Conservation (phyloP, 306 rosid genomes). For the Castanea mollissima region DNA sequence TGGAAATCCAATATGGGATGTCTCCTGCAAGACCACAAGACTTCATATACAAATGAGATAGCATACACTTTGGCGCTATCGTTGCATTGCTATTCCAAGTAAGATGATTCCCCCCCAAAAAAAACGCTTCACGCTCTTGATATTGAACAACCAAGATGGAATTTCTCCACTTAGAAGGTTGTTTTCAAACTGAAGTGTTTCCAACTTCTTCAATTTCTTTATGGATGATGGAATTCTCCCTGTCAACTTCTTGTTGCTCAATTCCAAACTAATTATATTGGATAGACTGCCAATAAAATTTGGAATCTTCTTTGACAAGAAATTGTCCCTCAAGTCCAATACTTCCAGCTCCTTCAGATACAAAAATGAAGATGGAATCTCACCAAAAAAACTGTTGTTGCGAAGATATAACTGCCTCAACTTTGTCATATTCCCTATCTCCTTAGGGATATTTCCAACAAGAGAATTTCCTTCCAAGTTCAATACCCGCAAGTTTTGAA, state of each 20-base stretch:
- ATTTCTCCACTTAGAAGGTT: slow-evolving; percentile 21
- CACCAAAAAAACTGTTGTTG: slow-evolving; percentile 9
- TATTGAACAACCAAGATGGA: slow-evolving; percentile 25
- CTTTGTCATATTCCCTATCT: slow-evolving; percentile 14
- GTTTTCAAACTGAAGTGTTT: slow-evolving; percentile 10
- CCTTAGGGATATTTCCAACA: slow-evolving; percentile 15
- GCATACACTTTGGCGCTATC: neutral
- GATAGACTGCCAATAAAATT: slow-evolving; percentile 4
- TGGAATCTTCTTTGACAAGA: slow-evolving; percentile 17
- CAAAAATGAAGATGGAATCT: slow-evolving; percentile 6
- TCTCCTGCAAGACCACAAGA: slow-evolving; percentile 29
- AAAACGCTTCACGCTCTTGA: slow-evolving; percentile 19
- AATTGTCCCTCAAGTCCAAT: slow-evolving; percentile 26
- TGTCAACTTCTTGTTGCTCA: slow-evolving; percentile 9
- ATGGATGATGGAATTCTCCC: slow-evolving; percentile 28
- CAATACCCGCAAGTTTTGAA: too few relatives aligned
- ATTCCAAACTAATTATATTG: slow-evolving; percentile 26
- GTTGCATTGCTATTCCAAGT: neutral
- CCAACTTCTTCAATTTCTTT: slow-evolving; percentile 6
- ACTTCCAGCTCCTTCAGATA: neutral
- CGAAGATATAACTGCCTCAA: slow-evolving; percentile 2
- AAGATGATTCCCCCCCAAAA: slow-evolving; percentile 8
- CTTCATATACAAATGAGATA: slow-evolving; percentile 17
- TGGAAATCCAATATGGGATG: slow-evolving; percentile 29
- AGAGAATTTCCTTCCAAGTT: too few relatives aligned